Evolutionary conservation across 805 yeast genomes (phyloP).

Genomic region (Wickerhamiella australiensis): DNA sequence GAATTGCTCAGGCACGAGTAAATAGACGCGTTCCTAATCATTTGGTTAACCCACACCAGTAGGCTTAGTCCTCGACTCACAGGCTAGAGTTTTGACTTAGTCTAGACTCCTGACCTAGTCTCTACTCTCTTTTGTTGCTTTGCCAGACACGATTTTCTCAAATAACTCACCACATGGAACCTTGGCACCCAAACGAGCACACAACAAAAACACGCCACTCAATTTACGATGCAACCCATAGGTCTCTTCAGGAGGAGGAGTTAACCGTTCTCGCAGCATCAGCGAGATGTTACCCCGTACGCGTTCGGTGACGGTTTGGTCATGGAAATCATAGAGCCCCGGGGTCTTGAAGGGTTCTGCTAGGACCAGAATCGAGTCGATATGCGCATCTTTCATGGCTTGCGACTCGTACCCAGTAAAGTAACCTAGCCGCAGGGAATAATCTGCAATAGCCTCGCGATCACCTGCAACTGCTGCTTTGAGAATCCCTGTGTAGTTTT

Average conservation of each 20-base stretch:
- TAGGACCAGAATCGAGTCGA: slow-evolving; percentile 75
- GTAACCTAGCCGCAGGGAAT: slow-evolving; percentile 68
- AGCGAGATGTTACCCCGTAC: slow-evolving; percentile 77
- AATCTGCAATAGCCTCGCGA: slow-evolving; percentile 46
- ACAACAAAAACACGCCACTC: slow-evolving; percentile 83
- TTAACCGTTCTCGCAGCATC: slow-evolving; percentile 81
- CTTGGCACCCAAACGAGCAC: slow-evolving; percentile 71
- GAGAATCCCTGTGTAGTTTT: slow-evolving; percentile 55
- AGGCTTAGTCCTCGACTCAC: too few relatives aligned
- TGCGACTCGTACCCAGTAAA: slow-evolving; percentile 82
- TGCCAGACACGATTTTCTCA: slow-evolving; percentile 58
- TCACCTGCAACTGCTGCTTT: slow-evolving; percentile 65
- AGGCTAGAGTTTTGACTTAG: not conserved
- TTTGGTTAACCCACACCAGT: too few relatives aligned
- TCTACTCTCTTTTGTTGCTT: too few relatives aligned
- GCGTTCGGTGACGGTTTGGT: slow-evolving; percentile 88
- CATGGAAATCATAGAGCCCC: slow-evolving; percentile 50
- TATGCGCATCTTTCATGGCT: slow-evolving; percentile 82
- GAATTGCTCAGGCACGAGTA: too few relatives aligned
- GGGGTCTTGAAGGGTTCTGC: slow-evolving; percentile 77
- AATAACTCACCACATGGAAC: slow-evolving; percentile 75
- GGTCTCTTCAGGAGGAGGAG: slow-evolving; percentile 98
- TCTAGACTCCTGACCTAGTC: too few relatives aligned
- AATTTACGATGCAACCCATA: slow-evolving; percentile 91
- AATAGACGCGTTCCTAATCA: too few relatives aligned